Evolutionary conservation across 192 early-diverging fungal species (phyloP).

Genomic region (Coemansia sp.): DNA sequence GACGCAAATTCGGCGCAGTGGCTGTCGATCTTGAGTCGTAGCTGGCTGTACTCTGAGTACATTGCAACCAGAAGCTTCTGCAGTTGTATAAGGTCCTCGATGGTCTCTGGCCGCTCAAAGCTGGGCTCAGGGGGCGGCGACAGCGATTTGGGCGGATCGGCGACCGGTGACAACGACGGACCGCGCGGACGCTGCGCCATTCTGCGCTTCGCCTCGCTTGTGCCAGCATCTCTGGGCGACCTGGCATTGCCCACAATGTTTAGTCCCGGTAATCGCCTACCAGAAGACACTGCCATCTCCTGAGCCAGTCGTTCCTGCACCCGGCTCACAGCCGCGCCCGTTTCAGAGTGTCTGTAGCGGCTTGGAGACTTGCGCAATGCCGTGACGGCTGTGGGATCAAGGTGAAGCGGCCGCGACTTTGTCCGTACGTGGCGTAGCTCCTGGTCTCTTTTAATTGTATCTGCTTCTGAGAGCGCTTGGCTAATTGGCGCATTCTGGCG

Average conservation of each 20-base stretch:
- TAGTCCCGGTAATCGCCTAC: slow-evolving; percentile 9
- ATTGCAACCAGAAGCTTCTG: slow-evolving; percentile 12
- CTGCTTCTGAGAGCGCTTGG: not conserved
- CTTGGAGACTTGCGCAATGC: not conserved
- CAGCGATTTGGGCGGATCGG: slow-evolving; percentile 15
- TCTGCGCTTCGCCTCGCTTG: slow-evolving; percentile 2
- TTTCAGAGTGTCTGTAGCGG: slow-evolving; percentile 10
- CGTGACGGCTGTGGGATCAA: not conserved
- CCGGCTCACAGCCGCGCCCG: slow-evolving; percentile 36
- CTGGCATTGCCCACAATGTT: not conserved
- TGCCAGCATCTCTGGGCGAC: not conserved
- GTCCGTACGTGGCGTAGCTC: slow-evolving; percentile 17
- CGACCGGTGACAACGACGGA: slow-evolving; percentile 35
- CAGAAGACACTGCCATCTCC: slow-evolving; percentile 13
- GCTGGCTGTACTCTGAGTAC: slow-evolving; percentile 46
- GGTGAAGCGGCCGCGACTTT: slow-evolving; percentile 37
- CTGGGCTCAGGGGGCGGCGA: slow-evolving; percentile 13
- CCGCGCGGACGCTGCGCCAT: slow-evolving; percentile 19
- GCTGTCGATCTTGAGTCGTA: slow-evolving; percentile 37
- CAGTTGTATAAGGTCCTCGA: slow-evolving; percentile 35
- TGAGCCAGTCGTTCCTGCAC: slow-evolving; percentile 44
- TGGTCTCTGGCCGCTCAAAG: slow-evolving; percentile 21
- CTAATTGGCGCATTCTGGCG: no score
- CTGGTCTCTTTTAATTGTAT: not conserved
- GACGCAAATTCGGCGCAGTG: slow-evolving; percentile 23